Percentiles rank a stretch among this genome's conserved stretches.
phyloP scores from a whole-genome alignment of 2,329 filamentous ascomycete genomes.

The Beauveria asiatica region DNA sequence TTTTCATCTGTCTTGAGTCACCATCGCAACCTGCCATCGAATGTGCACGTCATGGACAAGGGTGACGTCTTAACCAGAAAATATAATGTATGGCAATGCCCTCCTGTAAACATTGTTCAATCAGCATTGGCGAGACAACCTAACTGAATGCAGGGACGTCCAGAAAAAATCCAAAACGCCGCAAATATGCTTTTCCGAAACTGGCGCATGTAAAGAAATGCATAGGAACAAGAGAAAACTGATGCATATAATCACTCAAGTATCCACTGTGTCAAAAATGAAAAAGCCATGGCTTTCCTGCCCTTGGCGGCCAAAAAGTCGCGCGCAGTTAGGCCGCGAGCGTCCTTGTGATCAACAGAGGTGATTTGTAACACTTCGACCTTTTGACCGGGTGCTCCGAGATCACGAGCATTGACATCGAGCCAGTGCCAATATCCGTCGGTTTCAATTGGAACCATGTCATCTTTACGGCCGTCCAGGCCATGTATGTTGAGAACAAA shows the following conservation, averaged over 20 bases:
- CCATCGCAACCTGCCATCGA: not conserved
- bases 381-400: constrained; percentile 62
- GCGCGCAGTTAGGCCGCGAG: constrained; percentile 38
- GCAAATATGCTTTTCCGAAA: not conserved
- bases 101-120: not conserved
- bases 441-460: constrained; percentile 64
- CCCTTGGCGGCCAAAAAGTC: constrained; percentile 38
- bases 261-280: constrained; percentile 40
- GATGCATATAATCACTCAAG: constrained; percentile 27
- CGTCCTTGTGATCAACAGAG: constrained; percentile 36
- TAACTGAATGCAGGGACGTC: not conserved
- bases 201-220: not conserved
- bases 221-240: not conserved
- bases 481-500: constrained; percentile 62
- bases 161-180: not conserved
- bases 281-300: constrained; percentile 35
- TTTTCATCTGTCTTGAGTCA: not conserved
- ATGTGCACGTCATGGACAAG: not conserved
- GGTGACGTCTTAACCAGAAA: not conserved
- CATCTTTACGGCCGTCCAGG: constrained; percentile 56
- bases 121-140: not conserved
- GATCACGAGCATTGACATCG: constrained; percentile 57
- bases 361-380: constrained; percentile 56
- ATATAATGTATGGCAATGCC: not conserved
- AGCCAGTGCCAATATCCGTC: constrained; percentile 75